Evolutionary conservation across 1,284 basidiomycete genomes (phyloP).

Genomic region (Athelia psychrophila): DNA sequence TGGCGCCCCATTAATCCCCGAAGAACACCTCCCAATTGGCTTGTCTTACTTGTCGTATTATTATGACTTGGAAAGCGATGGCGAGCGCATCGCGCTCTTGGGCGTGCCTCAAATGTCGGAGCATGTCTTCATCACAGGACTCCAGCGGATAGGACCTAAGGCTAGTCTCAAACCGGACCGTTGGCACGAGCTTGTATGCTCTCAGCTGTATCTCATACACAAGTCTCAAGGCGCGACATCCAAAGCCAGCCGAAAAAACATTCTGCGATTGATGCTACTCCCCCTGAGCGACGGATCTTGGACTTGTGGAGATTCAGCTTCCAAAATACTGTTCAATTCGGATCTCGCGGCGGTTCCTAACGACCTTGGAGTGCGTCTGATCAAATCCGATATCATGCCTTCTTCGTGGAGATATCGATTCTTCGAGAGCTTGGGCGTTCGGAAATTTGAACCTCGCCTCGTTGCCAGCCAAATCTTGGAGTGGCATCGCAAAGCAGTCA

Average conservation of each 20-base stretch:
- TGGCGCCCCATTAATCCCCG: background rate
- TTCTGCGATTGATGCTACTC: background rate
- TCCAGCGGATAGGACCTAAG: background rate
- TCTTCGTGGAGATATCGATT: constrained; percentile 10
- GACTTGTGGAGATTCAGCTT: background rate
- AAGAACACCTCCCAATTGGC: background rate
- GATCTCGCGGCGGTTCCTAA: constrained; percentile 4
- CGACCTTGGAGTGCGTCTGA: constrained; percentile 9
- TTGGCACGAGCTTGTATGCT: background rate
- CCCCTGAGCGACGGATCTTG: background rate
- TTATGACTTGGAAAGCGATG: background rate
- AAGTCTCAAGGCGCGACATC: background rate
- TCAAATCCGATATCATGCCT: constrained; percentile 4
- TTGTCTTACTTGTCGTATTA: background rate
- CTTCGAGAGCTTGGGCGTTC: constrained; percentile 6
- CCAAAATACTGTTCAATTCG: background rate
- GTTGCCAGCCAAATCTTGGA: background rate
- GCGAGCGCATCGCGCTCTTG: background rate
- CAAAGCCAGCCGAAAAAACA: too few species aligned
- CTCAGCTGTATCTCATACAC: background rate
- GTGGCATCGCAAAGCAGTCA: background rate
- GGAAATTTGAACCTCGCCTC: background rate
- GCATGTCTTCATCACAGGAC: too few species aligned
- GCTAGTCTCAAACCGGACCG: background rate
- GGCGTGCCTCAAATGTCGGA: background rate